Base-by-base conservation (phyloP, 768 basidiomycete species). In the Naganishia friedmannii region DNA sequence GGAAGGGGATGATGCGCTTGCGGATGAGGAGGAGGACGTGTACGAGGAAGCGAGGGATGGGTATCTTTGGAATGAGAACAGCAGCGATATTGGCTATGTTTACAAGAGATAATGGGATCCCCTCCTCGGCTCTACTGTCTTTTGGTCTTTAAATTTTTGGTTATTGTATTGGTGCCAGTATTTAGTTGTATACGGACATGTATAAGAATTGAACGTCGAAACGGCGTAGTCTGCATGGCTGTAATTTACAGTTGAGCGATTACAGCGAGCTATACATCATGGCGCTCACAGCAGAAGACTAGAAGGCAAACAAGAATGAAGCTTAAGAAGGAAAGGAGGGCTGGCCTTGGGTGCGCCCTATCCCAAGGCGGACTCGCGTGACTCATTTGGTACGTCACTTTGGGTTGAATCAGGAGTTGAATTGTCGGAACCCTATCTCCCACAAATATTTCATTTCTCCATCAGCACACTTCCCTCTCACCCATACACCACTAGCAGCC, bases 1-100 rank as follows among this genome's bases (percentile, higher is more conserved):
- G 4, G 87, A 89, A 66, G 91, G 92, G 77, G 88, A 90, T 34
- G 82, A 85, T 66, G 81, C 82, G 19, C 89, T 89, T 48, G 89
- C 90, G 76, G 87, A 85, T 76, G 87, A 87, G 65, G 90, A 90
- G 71, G 91, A 91, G 72, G 82, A 79, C 39, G 69, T 67, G 77
- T 23, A n/a, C 10, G 70, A 68, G 10, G 65, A 67, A 13, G 70
- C 65, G 19, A 34, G 37, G 42, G 51, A 65, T 7, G 69, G 69
- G 5, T 60, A 70, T 31, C 48, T 66, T 29, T 54, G 65, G 46
- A 32, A 57, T 57, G 53, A 29, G 9, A 66, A 29, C 15, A 31
- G 42, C 29, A 66, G 60, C 26, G 26, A 45, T 15, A 46, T 23
- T 42, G 23, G 21, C 6, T 63, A 63, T 63, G 39, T 63, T 29